These are phyloP conservation scores for Dendrostoma leiphaemia DNA, from an alignment of 2,329 filamentous ascomycete genomes.

Conservation along the genomic window DNA sequence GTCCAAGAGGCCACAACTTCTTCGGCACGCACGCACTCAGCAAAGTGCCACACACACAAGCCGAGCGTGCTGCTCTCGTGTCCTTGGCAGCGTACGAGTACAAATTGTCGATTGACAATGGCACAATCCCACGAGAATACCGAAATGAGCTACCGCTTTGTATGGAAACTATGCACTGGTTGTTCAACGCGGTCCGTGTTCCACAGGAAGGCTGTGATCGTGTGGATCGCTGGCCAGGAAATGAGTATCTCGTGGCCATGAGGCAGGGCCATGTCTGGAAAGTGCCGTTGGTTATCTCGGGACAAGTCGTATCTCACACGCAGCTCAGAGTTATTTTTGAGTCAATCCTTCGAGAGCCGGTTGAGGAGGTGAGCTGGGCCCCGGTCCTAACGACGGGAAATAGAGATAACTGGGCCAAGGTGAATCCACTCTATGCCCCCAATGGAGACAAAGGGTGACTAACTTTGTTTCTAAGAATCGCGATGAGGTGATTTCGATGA, in stretches of 20 bases:
- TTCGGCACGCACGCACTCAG: slow-evolving; percentile 22
- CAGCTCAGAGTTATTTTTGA: slow-evolving; percentile 22
- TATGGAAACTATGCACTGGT: slow-evolving; percentile 23
- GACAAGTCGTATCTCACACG: background rate
- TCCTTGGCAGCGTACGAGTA: slow-evolving; percentile 23
- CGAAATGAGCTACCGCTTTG: slow-evolving; percentile 23
- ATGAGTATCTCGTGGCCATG: slow-evolving; percentile 25
- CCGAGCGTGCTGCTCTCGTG: slow-evolving; percentile 28
- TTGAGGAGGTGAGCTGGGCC: background rate
- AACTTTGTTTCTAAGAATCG: too few relatives aligned
- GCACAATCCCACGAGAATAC: slow-evolving; percentile 13
- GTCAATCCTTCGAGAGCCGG: slow-evolving; percentile 19
- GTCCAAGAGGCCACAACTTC: slow-evolving; percentile 20
- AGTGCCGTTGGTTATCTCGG: slow-evolving; percentile 19
- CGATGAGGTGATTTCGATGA: slow-evolving; percentile 12
- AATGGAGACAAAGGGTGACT: too few relatives aligned
- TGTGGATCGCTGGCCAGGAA: slow-evolving; percentile 22
- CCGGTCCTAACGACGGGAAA: slow-evolving; percentile 24
- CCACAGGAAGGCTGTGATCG: slow-evolving; percentile 22
- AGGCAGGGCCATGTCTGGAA: slow-evolving; percentile 26
- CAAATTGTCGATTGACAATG: slow-evolving; percentile 23
- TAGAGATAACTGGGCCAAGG: slow-evolving; percentile 24
- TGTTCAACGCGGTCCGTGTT: slow-evolving; percentile 30
- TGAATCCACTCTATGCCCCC: too few relatives aligned
- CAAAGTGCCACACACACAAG: slow-evolving; percentile 21